Evolutionary conservation across 75 land plant genomes (phyloP).

Genomic region (Chamaecyparis obtusa): DNA sequence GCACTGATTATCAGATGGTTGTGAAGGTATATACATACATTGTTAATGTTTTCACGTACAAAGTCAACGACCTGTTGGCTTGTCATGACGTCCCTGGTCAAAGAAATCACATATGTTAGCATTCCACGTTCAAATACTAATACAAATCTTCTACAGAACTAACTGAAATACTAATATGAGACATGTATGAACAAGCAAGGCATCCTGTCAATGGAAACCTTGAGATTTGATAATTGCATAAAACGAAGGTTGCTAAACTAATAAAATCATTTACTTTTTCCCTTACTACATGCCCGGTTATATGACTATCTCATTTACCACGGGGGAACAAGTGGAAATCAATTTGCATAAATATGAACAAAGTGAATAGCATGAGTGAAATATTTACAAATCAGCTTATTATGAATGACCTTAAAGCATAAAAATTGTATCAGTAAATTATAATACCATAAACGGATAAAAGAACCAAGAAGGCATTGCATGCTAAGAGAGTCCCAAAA

Average conservation of each 20-base stretch:
- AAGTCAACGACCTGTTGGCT: slow-evolving; percentile 91
- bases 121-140: slow-evolving; percentile 9
- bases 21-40: slow-evolving; percentile 28
- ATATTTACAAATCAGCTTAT: background rate
- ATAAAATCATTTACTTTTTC: background rate
- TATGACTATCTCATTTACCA: background rate
- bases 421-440: background rate
- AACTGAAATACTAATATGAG: background rate
- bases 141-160: slow-evolving; percentile 12
- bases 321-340: background rate
- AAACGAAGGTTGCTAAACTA: background rate
- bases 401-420: background rate
- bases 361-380: background rate
- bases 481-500: background rate
- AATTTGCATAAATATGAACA: background rate
- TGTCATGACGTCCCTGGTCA: slow-evolving; percentile 84
- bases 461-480: background rate
- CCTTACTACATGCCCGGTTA: background rate
- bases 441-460: background rate
- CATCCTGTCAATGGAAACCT: background rate
- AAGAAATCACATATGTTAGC: slow-evolving; percentile 1
- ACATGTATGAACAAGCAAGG: background rate
- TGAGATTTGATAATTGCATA: background rate
- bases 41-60: slow-evolving; percentile 58
- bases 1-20: background rate